Base-by-base conservation (phyloP, 2,329 filamentous ascomycete genomes). In the Microdochium paspali region DNA sequence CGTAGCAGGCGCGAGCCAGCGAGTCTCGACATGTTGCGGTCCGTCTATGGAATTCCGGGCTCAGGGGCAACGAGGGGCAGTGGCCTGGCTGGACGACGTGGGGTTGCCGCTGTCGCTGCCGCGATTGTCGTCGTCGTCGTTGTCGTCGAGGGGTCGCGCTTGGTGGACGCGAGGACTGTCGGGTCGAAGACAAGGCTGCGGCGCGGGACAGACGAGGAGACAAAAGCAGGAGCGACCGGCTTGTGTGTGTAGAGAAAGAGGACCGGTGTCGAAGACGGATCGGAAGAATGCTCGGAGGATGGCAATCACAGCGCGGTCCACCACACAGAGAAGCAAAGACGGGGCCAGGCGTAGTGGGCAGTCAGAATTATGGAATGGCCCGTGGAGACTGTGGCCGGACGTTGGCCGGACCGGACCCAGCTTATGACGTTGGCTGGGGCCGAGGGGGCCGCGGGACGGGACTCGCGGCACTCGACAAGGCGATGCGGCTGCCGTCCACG, bases 1-100 rank as follows among this genome's bases (percentile, higher is more conserved):
- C 72, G 68, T 39, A 72, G 50, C 35, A 68, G 50, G 46, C 61
- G 53, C 24, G 56, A 52, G 49, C 56, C 53, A 7, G 54, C 47
- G 45, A 63, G 53, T 52, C 59, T 62, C 46, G 61, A 57, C 61
- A 64, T 64, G 43, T 20, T 47, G 24, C 44, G 39, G 46, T 26
- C 21, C 32, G 30, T 28, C 26, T 7, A 28, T 7, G 26, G 13
- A 28, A 13, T 13, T 13, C 13, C 26, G 26, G 7, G 26, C 13
- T 7, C 26, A 7, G 26, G 26, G 26, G 7, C 7, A 13, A 7
- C 26, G 26, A 28, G 26, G n/a, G 13, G 26, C 26, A 13, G 26
- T 13, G 13, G 26, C 26, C 26, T 7, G 26, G 26, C 7, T 28
- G 26, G 26, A 7, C 26, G 26, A 28, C 7, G 26, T 13, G 31